Percentiles rank a stretch among this genome's conserved stretches.
Evolutionary conservation across 106 monocot species (phyloP).

Genomic region (Dendrobium huoshanense): DNA sequence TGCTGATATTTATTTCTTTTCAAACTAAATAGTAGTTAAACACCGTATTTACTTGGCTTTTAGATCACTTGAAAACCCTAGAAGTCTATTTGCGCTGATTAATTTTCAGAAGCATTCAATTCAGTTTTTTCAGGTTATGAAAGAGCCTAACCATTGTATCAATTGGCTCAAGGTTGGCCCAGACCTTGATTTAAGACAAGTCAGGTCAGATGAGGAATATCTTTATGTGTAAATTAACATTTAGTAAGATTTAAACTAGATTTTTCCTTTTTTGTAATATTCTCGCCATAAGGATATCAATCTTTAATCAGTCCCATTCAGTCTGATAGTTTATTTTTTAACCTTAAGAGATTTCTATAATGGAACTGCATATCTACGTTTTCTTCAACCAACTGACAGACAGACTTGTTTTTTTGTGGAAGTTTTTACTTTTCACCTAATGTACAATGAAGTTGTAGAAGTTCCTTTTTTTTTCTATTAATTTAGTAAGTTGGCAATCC

Average conservation of each 20-base stretch:
- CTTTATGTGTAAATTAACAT: conserved; percentile 2
- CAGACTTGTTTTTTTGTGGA: background rate
- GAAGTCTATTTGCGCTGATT: conserved; percentile 11
- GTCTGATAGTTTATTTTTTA: conserved; percentile 3
- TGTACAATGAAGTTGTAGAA: background rate
- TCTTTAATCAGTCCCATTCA: background rate
- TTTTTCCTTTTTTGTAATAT: background rate
- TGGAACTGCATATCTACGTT: background rate
- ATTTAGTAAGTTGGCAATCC: background rate
- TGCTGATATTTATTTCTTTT: conserved; percentile 2
- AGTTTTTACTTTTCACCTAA: background rate
- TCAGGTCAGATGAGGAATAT: conserved; percentile 24
- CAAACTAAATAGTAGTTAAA: background rate
- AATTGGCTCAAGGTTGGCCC: conserved; percentile 29
- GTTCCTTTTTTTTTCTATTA: background rate
- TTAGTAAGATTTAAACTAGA: conserved; percentile 3
- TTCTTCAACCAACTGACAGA: background rate
- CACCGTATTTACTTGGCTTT: background rate
- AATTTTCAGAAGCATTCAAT: conserved; percentile 14
- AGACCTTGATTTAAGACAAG: conserved; percentile 31
- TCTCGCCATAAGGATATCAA: background rate
- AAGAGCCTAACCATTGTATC: conserved; percentile 18
- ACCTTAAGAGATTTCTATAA: background rate
- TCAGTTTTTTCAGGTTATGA: conserved; percentile 32
- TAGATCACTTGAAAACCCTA: conserved; percentile 6